Evolutionary conservation across 2,329 filamentous ascomycete genomes (phyloP).

Genomic region (Orbilia quercus): DNA sequence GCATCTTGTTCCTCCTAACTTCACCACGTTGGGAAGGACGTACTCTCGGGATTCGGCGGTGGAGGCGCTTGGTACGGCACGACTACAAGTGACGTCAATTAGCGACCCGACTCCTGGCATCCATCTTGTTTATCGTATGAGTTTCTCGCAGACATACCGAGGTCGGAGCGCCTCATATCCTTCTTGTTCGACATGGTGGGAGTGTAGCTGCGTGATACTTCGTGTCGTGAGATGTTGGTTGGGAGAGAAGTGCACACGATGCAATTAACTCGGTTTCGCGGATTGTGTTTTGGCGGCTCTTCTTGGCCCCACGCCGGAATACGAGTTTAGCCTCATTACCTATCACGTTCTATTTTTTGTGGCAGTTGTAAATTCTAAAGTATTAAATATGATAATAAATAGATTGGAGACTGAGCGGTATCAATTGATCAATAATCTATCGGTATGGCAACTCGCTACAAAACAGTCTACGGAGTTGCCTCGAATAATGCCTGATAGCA

Average conservation of each 20-base stretch:
- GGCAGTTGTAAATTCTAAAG: no score
- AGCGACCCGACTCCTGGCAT: constrained; percentile 11
- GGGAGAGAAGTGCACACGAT: background rate
- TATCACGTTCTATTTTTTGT: no score
- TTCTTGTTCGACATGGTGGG: constrained; percentile 47
- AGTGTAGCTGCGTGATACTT: constrained; percentile 9
- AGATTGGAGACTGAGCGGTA: no score
- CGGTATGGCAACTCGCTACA: no score
- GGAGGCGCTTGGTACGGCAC: constrained; percentile 48
- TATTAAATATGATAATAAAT: no score
- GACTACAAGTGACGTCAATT: constrained; percentile 39
- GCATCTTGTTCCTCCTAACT: background rate
- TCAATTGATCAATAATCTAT: no score
- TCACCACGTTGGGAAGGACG: background rate
- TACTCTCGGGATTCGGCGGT: constrained; percentile 37
- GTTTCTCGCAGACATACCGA: constrained; percentile 25
- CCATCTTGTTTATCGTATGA: background rate
- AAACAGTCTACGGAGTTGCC: no score
- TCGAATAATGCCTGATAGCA: no score
- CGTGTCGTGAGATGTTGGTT: background rate
- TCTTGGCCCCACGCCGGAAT: no score
- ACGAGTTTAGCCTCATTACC: no score
- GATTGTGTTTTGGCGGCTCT: background rate
- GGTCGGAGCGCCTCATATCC: constrained; percentile 54
- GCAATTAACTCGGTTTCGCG: background rate